Conservation (phyloP, 768 basidiomycete genomes). For the Suillus subaureus region DNA sequence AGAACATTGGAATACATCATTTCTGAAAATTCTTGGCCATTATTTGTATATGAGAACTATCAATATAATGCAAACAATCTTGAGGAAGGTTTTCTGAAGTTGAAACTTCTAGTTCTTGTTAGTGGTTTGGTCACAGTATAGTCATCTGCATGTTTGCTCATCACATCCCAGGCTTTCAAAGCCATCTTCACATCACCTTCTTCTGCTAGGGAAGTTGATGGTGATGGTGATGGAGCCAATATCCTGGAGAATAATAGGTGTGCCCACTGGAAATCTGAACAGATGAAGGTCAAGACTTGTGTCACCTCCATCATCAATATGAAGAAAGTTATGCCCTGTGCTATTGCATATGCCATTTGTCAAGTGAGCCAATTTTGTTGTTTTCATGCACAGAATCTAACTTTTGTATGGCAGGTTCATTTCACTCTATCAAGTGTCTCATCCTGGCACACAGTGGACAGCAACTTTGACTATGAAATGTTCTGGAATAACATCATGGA, state of each 20-base stretch:
- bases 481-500: not conserved
- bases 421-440: not conserved
- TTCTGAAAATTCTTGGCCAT: conserved; percentile 16
- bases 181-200: conserved; percentile 18
- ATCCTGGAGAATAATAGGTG: not conserved
- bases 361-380: conserved; percentile 16
- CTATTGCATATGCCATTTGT: conserved; percentile 26
- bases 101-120: not conserved
- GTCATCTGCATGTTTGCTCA: too few species aligned
- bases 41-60: not conserved
- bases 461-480: not conserved
- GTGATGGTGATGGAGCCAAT: conserved; percentile 6
- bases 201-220: conserved; percentile 4
- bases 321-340: conserved; percentile 11
- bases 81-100: not conserved
- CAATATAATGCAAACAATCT: fast-evolving
- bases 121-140: not conserved
- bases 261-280: not conserved
- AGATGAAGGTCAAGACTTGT: not conserved
- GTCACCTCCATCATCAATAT: conserved; percentile 3
- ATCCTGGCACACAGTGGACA: not conserved
- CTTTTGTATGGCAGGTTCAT: conserved; percentile 8
- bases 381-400: not conserved
- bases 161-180: conserved; percentile 13
- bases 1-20: conserved; percentile 10